phyloP scores from a whole-genome alignment of 1,284 basidiomycete species.

The Irpex rosettiformis region DNA sequence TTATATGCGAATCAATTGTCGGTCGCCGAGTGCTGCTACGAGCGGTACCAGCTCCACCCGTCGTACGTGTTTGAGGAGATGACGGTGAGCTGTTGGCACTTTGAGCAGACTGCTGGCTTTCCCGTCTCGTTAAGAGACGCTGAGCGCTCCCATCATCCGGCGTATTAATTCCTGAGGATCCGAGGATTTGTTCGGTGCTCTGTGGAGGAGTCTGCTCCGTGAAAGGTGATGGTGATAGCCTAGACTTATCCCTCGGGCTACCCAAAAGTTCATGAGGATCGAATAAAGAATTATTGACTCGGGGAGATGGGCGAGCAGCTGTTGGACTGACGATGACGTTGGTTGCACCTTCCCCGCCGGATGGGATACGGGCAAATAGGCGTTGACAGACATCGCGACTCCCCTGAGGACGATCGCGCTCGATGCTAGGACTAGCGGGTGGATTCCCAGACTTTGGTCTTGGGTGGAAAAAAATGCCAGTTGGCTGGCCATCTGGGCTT shows the following conservation, averaged over 20 bases:
- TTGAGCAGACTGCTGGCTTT: slow-evolving; percentile 6
- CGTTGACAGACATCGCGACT: slow-evolving; percentile 2
- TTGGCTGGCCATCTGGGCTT: slow-evolving; percentile 87
- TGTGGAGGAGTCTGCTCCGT: slow-evolving; percentile 2
- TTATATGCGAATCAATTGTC: neutral
- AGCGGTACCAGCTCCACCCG: slow-evolving; percentile 7
- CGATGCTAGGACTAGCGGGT: slow-evolving; percentile 18
- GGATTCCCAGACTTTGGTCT: slow-evolving; percentile 34
- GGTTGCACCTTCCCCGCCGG: neutral
- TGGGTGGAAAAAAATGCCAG: slow-evolving; percentile 95
- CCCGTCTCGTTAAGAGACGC: slow-evolving; percentile 8
- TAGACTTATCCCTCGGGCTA: neutral
- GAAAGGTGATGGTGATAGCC: neutral
- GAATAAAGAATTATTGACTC: neutral
- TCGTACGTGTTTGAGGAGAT: slow-evolving; percentile 24
- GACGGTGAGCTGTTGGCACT: slow-evolving; percentile 19
- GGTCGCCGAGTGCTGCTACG: slow-evolving; percentile 16
- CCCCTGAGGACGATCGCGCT: slow-evolving; percentile 10
- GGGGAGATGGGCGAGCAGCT: neutral
- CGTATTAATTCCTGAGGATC: neutral
- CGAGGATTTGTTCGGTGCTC: slow-evolving; percentile 8
- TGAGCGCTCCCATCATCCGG: neutral
- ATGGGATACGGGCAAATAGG: slow-evolving; percentile 5
- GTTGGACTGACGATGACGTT: neutral
- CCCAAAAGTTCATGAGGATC: neutral